These are phyloP conservation scores for Arachnomyces sp. DNA, from an alignment of 2,329 filamentous ascomycete species.

Conservation along the genomic window DNA sequence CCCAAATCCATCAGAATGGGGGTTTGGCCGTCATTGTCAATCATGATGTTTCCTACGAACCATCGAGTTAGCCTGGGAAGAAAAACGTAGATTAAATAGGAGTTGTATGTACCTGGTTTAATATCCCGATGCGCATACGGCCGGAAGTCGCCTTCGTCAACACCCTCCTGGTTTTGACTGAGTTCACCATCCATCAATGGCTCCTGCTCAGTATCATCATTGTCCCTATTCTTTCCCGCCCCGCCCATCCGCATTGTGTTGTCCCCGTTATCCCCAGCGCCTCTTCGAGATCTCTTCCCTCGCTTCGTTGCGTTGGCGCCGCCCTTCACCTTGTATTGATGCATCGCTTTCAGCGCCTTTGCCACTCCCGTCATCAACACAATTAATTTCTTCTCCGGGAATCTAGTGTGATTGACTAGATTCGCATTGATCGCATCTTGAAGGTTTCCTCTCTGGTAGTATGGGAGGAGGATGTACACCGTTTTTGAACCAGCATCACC, in stretches of 20 bases:
- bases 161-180: constrained; percentile 56
- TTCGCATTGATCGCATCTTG: constrained; percentile 99
- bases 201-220: constrained; percentile 67
- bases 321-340: constrained; percentile 65
- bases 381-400: constrained; percentile 84
- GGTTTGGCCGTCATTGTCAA: constrained; percentile 76
- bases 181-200: constrained; percentile 77
- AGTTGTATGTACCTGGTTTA: constrained; percentile 66
- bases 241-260: constrained; percentile 40
- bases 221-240: constrained; percentile 33
- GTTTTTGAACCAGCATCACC: constrained; percentile 66
- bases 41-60: constrained; percentile 80
- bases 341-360: constrained; percentile 79
- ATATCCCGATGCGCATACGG: constrained; percentile 95
- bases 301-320: constrained; percentile 49
- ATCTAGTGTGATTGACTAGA: constrained; percentile 84
- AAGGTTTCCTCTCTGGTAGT: constrained; percentile 89
- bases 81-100: neutral
- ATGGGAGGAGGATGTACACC: constrained; percentile 91
- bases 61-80: neutral
- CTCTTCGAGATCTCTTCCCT: constrained; percentile 46
- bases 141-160: constrained; percentile 58
- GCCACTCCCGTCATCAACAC: constrained; percentile 86
- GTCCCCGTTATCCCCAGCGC: constrained; percentile 47
- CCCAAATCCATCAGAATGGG: constrained; percentile 98